A percentile compares a stretch with the other conserved stretches of the same genome.
These are phyloP conservation scores for Tricholoma sp. DNA, from an alignment of 768 basidiomycete species.

Conservation along the genomic window DNA sequence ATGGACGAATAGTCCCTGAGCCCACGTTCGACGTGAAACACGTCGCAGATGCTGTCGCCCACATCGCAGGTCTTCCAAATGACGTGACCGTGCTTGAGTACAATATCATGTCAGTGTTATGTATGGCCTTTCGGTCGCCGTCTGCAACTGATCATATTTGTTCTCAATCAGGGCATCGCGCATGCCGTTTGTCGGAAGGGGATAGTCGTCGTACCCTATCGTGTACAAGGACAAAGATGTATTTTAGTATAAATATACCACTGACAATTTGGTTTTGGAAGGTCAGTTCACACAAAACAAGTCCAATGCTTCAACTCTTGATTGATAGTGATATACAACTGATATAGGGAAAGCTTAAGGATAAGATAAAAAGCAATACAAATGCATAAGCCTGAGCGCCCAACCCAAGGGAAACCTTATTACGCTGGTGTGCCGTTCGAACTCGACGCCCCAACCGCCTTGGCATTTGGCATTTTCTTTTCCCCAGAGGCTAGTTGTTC, in stretches of 20 bases:
- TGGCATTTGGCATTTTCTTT: constrained; percentile 93
- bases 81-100: constrained; percentile 68
- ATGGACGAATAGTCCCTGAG: constrained; percentile 55
- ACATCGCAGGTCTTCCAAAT: constrained; percentile 64
- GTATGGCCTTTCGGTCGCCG: background rate
- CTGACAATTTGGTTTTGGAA: background rate
- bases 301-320: background rate
- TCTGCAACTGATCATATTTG: background rate
- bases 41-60: constrained; percentile 67
- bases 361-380: background rate
- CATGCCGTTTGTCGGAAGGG: constrained; percentile 25
- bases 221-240: background rate
- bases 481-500: constrained; percentile 77
- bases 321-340: constrained; percentile 1
- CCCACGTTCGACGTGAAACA: constrained; percentile 67
- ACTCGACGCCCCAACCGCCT: constrained; percentile 46
- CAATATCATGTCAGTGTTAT: constrained; percentile 61
- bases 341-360: background rate
- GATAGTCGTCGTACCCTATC: constrained; percentile 6
- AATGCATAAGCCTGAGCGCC: background rate
- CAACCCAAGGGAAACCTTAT: constrained; percentile 13
- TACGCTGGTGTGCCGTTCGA: constrained; percentile 5
- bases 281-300: background rate
- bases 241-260: background rate
- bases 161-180: constrained; percentile 17